These are phyloP conservation scores for Beauveria bassiana DNA, from an alignment of 2,329 filamentous ascomycete species.

Conservation along the genomic window DNA sequence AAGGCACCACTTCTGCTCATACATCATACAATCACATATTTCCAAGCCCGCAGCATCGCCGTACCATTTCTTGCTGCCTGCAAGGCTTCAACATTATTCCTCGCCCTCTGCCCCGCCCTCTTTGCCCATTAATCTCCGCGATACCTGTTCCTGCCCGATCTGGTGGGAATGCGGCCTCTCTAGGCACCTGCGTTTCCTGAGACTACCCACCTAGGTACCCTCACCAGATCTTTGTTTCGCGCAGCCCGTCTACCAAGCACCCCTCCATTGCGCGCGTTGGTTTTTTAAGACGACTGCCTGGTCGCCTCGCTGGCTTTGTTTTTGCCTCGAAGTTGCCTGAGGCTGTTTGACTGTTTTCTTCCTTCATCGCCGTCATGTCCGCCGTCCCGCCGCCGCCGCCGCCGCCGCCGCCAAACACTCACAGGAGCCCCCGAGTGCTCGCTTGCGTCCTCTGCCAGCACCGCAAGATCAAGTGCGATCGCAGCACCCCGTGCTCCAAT, in stretches of 20 bases:
- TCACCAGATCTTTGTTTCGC: not conserved
- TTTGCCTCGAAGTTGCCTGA: constrained; percentile 1
- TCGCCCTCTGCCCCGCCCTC: not conserved
- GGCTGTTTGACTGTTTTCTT: not conserved
- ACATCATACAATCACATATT: not conserved
- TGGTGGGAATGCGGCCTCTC: constrained; percentile 4
- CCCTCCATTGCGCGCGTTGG: not conserved
- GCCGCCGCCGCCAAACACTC: constrained; percentile 12
- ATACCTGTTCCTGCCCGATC: not conserved
- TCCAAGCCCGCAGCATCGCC: not conserved
- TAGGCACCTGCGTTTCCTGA: not conserved
- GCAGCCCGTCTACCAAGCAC: not conserved
- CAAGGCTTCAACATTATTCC: constrained; percentile 7
- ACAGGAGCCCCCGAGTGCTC: constrained; percentile 39
- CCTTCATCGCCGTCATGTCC: not conserved
- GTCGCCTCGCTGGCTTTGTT: not conserved
- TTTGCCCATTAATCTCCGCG: constrained; percentile 6
- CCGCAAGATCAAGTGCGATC: constrained; percentile 56
- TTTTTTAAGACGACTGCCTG: not conserved
- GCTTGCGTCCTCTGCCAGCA: constrained; percentile 52
- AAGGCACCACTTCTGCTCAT: not conserved
- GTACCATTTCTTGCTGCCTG: constrained; percentile 2
- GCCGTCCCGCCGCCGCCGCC: constrained; percentile 1
- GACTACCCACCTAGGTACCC: not conserved
- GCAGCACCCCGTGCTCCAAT: constrained; percentile 51